Base-by-base conservation (phyloP, 306 rosid genomes). In the Prunus kanzakura region DNA sequence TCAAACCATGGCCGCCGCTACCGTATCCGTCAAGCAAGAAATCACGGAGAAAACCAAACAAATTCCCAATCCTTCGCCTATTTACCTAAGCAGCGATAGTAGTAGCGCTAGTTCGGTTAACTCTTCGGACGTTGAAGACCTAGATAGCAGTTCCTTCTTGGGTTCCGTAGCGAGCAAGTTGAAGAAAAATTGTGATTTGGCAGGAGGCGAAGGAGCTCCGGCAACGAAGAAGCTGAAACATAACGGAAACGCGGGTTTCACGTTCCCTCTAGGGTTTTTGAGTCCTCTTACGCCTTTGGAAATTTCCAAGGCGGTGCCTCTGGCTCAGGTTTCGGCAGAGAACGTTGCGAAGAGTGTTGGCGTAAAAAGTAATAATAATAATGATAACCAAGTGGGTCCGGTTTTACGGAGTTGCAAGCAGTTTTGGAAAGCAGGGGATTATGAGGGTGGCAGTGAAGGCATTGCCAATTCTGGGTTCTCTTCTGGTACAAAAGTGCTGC, bases 381-480 rank as follows among this genome's bases (percentile, higher is more conserved):
- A 18, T 22, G 13, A 8, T 5, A 80, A 3, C 35, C 20, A 27
- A 43, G 18, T n/a, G 12, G 50, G 1, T 74, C 45, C 0, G 45
- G 64, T 38, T 62, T 15, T 35, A 11, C 52, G 52, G 4, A 58
- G 89, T 11, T 69, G 73, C 61, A 90, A 87, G 78, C 97, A 95
- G 82, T 95, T 95, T 35, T 95, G 98, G 98, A 95, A 95, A 76
- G 98, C 97, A 0, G 97, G 98, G 2, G 97, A 92, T 66, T 95
- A 81, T 47, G 98, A 89, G 43, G 97, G 89, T 18, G 70, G 78
- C 58, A 72, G 64, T 22, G 8, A 22, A 5, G 18, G 19, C 2
- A 27, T 20, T 12, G 43, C 51, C 18, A 76, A 57, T 6, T 81
- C 86, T 73, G 82, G 65, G 15, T 78, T 86, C 20, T 74, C 83